Evolutionary conservation across 208 protist genomes (phyloP), one percentile per base, ranked within the genome.

Genomic region (Leishmania major): DNA sequence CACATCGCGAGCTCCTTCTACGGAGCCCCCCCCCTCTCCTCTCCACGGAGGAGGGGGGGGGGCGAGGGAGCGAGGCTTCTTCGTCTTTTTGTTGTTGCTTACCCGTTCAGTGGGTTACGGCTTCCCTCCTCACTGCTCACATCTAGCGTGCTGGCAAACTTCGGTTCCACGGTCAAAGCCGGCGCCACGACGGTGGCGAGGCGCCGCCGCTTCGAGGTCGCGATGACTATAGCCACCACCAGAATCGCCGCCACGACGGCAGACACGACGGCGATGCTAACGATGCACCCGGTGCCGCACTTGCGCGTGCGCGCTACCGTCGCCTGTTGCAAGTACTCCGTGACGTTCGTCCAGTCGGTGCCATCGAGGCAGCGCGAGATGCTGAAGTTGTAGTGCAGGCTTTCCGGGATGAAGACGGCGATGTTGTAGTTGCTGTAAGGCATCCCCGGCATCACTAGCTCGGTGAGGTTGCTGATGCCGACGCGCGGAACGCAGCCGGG

Each of bases 271-370:
- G 93, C 93, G 47, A 96, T 79, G 45, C 83, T 90, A 35, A 96
- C 91, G 60, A 96, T 93, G 83, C 93, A 96, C 51, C 90, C 91
- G 5, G 89, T 93, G 37, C 76, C 83, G 69, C 93, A 96, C 81
- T 78, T 83, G 37, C 60, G 19, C 13, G n/a, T 64, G 17, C 75
- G 77, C 49, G 62, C 62, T 22, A 1, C 31, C 11, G 78, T 43
- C 8, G 53, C 77, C 13, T 45, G 69, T 64, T 87, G 85, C 55
- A 90, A 64, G 40, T 82, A 84, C 55, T 87, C 43, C 17, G 80
- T 19, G 25, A 93, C 69, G 25, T 77, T 7, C 0, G 17, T 71
- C 90, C 91, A 93, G 85, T 92, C 82, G 3, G 76, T 91, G 43
- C n/a, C 69, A 37, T 87, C 67, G 15, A 96, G 80, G 75, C 93